Evolutionary conservation across 2,329 filamentous ascomycete species (phyloP).

Genomic region (Alternaria novae-zelandiae): DNA sequence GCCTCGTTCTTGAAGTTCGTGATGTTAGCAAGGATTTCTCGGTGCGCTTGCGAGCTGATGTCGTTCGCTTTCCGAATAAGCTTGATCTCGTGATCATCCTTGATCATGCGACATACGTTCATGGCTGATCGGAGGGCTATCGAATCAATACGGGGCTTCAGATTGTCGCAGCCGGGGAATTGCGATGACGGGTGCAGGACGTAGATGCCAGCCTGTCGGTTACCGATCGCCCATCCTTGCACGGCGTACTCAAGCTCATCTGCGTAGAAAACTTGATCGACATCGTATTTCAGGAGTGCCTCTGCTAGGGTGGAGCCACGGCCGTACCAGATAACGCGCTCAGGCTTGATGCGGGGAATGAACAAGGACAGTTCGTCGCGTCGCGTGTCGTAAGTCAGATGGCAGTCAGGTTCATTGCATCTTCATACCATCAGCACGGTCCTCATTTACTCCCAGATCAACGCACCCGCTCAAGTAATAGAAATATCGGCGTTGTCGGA

Average conservation of each 20-base stretch:
- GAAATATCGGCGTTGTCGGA: slow-evolving; percentile 67
- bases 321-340: slow-evolving; percentile 69
- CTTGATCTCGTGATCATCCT: slow-evolving; percentile 81
- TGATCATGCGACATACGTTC: slow-evolving; percentile 79
- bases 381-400: slow-evolving; percentile 63
- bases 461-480: slow-evolving; percentile 63
- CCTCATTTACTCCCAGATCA: neutral
- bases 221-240: slow-evolving; percentile 37
- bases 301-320: slow-evolving; percentile 66
- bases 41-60: slow-evolving; percentile 79
- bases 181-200: slow-evolving; percentile 42
- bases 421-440: slow-evolving; percentile 29
- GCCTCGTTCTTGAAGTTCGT: slow-evolving; percentile 74
- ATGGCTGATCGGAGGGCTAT: slow-evolving; percentile 71
- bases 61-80: slow-evolving; percentile 81
- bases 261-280: slow-evolving; percentile 71
- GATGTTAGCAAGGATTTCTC: slow-evolving; percentile 70
- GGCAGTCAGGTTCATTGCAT: slow-evolving; percentile 60
- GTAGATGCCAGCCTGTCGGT: slow-evolving; percentile 35
- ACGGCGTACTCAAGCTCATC: slow-evolving; percentile 40
- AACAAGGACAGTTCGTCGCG: slow-evolving; percentile 72
- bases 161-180: slow-evolving; percentile 17
- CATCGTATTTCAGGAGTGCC: slow-evolving; percentile 67
- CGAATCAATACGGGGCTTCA: slow-evolving; percentile 25
- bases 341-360: slow-evolving; percentile 72